A percentile compares a stretch with the other conserved stretches of the same genome.
Evolutionary conservation across 2,329 filamentous ascomycete species (phyloP).

Genomic region (Sporothrix protearum): DNA sequence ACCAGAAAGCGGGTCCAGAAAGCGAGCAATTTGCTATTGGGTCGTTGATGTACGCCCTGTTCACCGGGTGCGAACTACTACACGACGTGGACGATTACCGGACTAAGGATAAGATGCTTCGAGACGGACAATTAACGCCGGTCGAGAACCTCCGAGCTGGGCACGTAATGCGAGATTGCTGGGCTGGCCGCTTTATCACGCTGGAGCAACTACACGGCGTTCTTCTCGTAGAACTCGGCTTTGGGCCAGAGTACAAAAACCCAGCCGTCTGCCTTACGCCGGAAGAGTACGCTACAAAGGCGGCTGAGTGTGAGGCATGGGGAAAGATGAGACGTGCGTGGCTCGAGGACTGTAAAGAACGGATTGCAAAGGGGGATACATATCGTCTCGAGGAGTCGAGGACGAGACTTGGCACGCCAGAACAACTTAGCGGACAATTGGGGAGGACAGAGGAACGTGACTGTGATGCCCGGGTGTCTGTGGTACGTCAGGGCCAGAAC

Average conservation of each 20-base stretch:
- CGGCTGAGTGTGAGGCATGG: background rate
- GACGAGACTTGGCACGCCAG: too few species aligned
- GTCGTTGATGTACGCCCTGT: background rate
- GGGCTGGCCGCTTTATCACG: background rate
- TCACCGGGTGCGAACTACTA: background rate
- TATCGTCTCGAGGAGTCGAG: too few species aligned
- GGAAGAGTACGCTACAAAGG: background rate
- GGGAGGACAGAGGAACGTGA: too few species aligned
- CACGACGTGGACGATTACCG: background rate
- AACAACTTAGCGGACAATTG: too few species aligned
- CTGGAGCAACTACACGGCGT: background rate
- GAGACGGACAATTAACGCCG: background rate
- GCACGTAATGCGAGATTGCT: background rate
- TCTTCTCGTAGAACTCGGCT: background rate
- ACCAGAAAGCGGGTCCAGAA: background rate
- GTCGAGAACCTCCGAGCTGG: background rate
- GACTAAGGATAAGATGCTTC: background rate
- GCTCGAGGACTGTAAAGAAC: background rate
- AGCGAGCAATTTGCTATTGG: background rate
- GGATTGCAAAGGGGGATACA: background rate
- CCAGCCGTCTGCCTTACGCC: background rate
- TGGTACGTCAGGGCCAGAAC: too few species aligned
- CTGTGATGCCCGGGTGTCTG: too few species aligned
- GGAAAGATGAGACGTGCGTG: background rate
- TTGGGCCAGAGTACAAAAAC: background rate